Conservation (phyloP, 208 protist species). For the Leishmania lainsoni region DNA sequence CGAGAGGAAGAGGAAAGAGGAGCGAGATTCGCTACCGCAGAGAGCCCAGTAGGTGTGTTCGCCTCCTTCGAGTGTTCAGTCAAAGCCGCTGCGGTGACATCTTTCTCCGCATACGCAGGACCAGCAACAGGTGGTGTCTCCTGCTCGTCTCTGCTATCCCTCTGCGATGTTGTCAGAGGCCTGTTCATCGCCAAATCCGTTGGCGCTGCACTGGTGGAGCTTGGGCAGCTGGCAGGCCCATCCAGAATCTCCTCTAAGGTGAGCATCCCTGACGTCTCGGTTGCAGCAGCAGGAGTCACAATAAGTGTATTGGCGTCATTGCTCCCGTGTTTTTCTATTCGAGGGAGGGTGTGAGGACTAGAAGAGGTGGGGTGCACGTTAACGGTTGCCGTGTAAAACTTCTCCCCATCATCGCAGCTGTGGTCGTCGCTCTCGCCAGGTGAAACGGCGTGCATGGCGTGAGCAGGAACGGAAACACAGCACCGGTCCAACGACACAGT, state of each 20-base stretch:
- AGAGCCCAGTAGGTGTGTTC: background rate
- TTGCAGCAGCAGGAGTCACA: background rate
- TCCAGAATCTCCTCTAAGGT: slow-evolving; percentile 18
- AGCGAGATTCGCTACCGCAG: background rate
- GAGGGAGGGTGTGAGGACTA: background rate
- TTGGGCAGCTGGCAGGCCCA: background rate
- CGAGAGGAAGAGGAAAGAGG: background rate
- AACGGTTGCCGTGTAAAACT: slow-evolving; percentile 9
- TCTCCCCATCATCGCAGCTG: background rate
- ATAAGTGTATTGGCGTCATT: background rate
- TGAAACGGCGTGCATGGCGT: background rate
- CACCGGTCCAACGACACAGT: background rate
- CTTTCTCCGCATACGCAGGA: slow-evolving; percentile 4
- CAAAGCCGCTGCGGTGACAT: background rate
- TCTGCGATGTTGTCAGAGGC: background rate
- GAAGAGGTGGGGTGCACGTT: slow-evolving; percentile 3
- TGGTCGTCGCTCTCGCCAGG: background rate
- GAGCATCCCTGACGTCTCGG: background rate
- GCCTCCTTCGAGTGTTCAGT: background rate
- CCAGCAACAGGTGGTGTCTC: background rate
- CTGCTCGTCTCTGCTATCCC: background rate
- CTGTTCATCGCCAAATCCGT: background rate
- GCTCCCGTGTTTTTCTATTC: background rate
- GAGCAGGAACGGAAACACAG: background rate
- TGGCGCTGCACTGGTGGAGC: background rate